These are phyloP conservation scores for Quaeritorhiza haematococci DNA, from an alignment of 371 early-diverging fungal genomes.

Conservation along the genomic window DNA sequence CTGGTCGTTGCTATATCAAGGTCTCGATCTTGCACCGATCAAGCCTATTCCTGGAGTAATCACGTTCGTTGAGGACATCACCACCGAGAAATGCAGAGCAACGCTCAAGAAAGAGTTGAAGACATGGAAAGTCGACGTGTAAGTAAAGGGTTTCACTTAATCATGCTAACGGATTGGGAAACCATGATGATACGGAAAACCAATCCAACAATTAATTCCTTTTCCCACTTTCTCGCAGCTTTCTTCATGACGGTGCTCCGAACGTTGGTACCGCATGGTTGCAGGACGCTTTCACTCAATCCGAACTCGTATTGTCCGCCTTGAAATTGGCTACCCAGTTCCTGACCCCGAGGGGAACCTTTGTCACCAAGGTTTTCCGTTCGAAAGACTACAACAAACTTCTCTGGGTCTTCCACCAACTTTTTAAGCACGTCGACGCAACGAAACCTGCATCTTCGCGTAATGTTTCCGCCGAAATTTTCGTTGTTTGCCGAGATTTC, in stretches of 20 bases:
- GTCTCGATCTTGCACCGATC: conserved; percentile 97
- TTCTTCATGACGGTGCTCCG: conserved; percentile 99
- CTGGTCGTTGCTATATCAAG: conserved; percentile 44
- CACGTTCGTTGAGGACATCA: conserved; percentile 97
- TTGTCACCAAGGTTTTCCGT: conserved; percentile 99
- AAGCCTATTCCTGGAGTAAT: conserved; percentile 96
- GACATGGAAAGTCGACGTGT: conserved; percentile 98
- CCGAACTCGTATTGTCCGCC: conserved; percentile 93
- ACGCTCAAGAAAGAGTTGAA: conserved; percentile 85
- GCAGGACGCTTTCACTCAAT: conserved; percentile 98
- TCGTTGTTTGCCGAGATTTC: conserved; percentile 95
- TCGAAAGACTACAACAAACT: conserved; percentile 99
- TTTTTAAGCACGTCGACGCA: conserved; percentile 97
- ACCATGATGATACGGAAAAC: background rate
- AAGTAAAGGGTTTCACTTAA: conserved; percentile 30
- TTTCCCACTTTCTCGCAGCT: conserved; percentile 43
- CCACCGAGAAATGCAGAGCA: conserved; percentile 87
- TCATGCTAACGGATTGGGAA: background rate
- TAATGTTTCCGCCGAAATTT: conserved; percentile 99
- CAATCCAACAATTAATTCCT: background rate
- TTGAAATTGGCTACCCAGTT: conserved; percentile 96
- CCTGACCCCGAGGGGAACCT: conserved; percentile 90
- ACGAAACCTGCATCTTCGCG: conserved; percentile 99
- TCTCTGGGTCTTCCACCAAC: conserved; percentile 96
- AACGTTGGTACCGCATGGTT: conserved; percentile 98